Evolutionary conservation across 345 rosid genomes (phyloP), one percentile per base, ranked within the genome.

Genomic region (Sisymbrium altissimum): DNA sequence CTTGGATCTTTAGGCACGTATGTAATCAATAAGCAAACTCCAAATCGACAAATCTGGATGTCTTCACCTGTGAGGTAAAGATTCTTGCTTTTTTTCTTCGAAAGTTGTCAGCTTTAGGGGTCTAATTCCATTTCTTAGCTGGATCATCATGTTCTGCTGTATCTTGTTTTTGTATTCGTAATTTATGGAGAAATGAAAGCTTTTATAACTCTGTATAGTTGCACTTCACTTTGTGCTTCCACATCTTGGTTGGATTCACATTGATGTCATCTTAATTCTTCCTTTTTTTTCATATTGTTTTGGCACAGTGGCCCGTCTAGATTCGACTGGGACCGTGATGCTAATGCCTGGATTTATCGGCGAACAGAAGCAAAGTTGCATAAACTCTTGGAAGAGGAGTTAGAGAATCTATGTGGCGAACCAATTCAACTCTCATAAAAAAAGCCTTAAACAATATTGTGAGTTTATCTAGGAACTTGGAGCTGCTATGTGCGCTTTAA

Each of bases 21-120:
- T 78, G 95, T 91, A 30, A 58, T 94, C 80, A 94, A 94, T 65
- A 94, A 94, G 71, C 97, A 91, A 79, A 86, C 97, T 15, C 97
- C 97, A 3, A 91, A 91, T 81, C 81, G 96, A 58, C 97, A 94
- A 77, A 86, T 94, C 70, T 77, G 98, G 97, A 80, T 91, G 53
- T 89, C 98, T 73, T 93, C 98, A 14, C 97, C 98, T 0, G 82
- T 85, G 71, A 93, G 96, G 96, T 93, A 35, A 43, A 44, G 15
- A 46, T 46, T 46, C 15, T 38, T 44, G 11, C 2, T 53, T 40
- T 35, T 18, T 13, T 68, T 1, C 33, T 25, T 30, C 32, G 11
- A 6, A 74, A 67, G 30, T 40, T 49, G 46, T 46, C 9, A 41
- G 27, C 64, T 68, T 76, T 60, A 59, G 23, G 63, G 6, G 40